Evolutionary conservation across 441 rosid species (phyloP), one percentile per base, ranked within the genome.

Genomic region (Theobroma grandiflorum): DNA sequence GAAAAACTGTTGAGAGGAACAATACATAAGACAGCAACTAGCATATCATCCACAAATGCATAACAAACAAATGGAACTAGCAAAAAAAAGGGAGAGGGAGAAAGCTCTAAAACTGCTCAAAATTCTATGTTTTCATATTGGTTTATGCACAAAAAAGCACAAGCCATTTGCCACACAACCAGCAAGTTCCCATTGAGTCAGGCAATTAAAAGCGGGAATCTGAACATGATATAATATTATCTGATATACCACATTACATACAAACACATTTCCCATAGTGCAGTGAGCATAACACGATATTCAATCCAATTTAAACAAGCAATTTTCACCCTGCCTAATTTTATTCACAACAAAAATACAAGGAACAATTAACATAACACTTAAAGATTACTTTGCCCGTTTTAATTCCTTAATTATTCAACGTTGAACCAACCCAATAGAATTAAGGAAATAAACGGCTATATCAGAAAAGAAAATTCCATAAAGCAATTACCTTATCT

Each of bases 401-500:
- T 40, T 26, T n/a, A 45, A 75, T 7, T 75, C 35, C 68, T 52
- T 75, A 52, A 55, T 14, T 14, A 14, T 14, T 3, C 3, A 77
- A 62, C 22, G 40, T 8, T 14, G 4, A 38, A 15, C 53, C 8
- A 65, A 9, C n/a, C 35, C 16, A 58, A 40, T 3, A 12, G 40
- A 74, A 73, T 11, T 22, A 57, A 38, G 10, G 4, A 47, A 61
- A 62, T 14, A 61, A 33, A 47, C 12, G 20, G 9, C 0, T 3
- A 42, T 9, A 40, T 9, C 18, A 31, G 31, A 12, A 57, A 38
- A 12, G 72, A 77, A 8, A 26, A 49, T 26, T 8, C 74, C 40
- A 31, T 0, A 59, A 12, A 14, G 18, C 2, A 79, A 22, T 31
- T 74, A 94, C 98, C 99, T 96, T 94, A 79, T 94, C 98, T 78